These are phyloP conservation scores for Chlorella sp. DNA, from an alignment of 139 green algal species.

Conservation along the genomic window DNA sequence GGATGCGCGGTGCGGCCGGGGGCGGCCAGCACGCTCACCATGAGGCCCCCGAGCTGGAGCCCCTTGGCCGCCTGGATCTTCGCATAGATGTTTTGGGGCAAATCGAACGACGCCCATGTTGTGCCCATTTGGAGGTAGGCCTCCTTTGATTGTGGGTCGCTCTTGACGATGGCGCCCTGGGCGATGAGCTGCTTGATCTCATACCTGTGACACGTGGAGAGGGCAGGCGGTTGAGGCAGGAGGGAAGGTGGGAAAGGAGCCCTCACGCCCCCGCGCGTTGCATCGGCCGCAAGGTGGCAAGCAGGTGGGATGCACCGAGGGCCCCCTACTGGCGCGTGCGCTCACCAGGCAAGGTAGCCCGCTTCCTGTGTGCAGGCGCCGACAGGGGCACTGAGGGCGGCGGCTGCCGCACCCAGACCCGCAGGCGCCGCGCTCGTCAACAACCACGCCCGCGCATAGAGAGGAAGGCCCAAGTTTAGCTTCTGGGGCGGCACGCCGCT, in stretches of 20 bases:
- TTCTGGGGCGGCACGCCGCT: too few species aligned
- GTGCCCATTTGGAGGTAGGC: constrained; percentile 18
- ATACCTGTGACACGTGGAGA: too few species aligned
- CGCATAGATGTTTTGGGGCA: constrained; percentile 17
- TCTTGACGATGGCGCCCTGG: not conserved
- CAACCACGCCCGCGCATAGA: constrained; percentile 32
- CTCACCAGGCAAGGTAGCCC: not conserved
- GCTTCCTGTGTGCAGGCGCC: too few species aligned
- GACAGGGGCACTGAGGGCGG: too few species aligned
- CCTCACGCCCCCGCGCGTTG: too few species aligned
- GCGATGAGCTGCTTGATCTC: constrained; percentile 4
- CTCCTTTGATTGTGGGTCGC: constrained; percentile 4
- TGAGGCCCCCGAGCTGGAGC: constrained; percentile 20
- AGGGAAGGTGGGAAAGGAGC: too few species aligned
- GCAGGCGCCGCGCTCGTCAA: not conserved
- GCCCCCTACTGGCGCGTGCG: too few species aligned
- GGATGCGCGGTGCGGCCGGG: too few species aligned
- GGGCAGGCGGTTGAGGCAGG: too few species aligned
- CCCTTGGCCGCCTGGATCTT: constrained; percentile 23
- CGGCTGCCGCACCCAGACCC: not conserved
- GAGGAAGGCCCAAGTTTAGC: constrained; percentile 23
- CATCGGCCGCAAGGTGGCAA: too few species aligned
- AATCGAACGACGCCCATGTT: constrained; percentile 13
- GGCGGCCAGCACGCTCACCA: too few species aligned
- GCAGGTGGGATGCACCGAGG: too few species aligned